phyloP scores from a whole-genome alignment of 306 rosid species.

The Glycine soja region DNA sequence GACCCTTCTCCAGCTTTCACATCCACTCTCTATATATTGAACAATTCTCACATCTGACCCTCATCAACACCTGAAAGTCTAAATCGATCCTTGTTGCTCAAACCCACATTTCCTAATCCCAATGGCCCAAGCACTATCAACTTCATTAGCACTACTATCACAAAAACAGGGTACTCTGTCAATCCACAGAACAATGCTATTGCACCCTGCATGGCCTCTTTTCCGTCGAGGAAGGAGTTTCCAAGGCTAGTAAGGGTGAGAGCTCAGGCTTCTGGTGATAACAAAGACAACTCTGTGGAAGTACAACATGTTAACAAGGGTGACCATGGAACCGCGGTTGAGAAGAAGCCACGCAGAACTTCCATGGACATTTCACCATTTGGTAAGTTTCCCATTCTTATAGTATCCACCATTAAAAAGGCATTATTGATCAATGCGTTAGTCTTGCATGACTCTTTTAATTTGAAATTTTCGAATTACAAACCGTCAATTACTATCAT shows the following conservation, averaged over 20 bases:
- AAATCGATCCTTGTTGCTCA: background rate
- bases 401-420: background rate
- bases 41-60: background rate
- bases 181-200: background rate
- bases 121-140: constrained; percentile 70
- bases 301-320: constrained; percentile 59
- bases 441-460: background rate
- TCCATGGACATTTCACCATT: constrained; percentile 69
- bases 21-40: constrained; percentile 54
- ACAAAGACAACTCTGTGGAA: constrained; percentile 64
- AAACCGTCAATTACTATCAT: too few species aligned
- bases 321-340: constrained; percentile 52
- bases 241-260: constrained; percentile 44
- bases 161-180: constrained; percentile 43
- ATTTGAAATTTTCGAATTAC: background rate
- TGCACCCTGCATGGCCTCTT: constrained; percentile 49
- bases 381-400: constrained; percentile 50
- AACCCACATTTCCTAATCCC: background rate
- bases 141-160: constrained; percentile 49
- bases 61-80: background rate
- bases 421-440: background rate
- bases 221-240: constrained; percentile 40
- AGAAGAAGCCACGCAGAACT: constrained; percentile 56
- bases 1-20: constrained; percentile 62
- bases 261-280: constrained; percentile 58